Evolutionary conservation across 2,329 filamentous ascomycete species (phyloP), one percentile per base, ranked within the genome.

Genomic region (Alternaria triticina): DNA sequence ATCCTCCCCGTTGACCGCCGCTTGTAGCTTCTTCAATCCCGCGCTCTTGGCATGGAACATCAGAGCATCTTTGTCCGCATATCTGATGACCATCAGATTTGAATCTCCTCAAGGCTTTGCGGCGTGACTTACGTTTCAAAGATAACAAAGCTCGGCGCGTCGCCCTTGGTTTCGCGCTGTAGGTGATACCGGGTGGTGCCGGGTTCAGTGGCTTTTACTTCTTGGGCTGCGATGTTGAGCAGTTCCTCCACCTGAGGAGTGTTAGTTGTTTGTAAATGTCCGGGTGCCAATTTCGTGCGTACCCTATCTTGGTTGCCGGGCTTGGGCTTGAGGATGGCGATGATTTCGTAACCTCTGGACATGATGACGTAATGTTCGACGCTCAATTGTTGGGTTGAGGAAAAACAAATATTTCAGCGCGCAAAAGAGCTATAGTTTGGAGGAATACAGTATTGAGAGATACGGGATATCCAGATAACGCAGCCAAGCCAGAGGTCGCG

Each of bases 101-200:
- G 20, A 6, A n/a, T 1, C 5, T 25, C 1, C 13, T 5, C 13
- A 12, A 33, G 11, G 2, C 33, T 6, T 22, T 12, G 28, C 10
- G 1, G 15, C 28, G 25, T 11, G 30, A 63, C 73, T 40, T 62
- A 79, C 75, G 73, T 79, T 59, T 80, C 78, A 1, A 78, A 62
- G 65, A 80, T 73, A 13, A 79, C 56, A 36, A 79, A 73, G 1
- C 64, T 61, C 0, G 76, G 73, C 17, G 65, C 58, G 46, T 76
- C 71, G 13, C 73, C 72, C 17, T 75, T 71, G 6, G 62, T 67
- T 45, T 79, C 72, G 36, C 71, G 74, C 20, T 76, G 71, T 13
- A 80, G 49, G 45, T 77, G 74, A 54, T 78, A 80, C 8, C 69
- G 69, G n/a, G 78, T 65, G 3, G 73, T 74, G 4, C 74, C 76